These are phyloP conservation scores for Verticillium nonalfalfae DNA, from an alignment of 2,329 filamentous ascomycete species.

Conservation along the genomic window DNA sequence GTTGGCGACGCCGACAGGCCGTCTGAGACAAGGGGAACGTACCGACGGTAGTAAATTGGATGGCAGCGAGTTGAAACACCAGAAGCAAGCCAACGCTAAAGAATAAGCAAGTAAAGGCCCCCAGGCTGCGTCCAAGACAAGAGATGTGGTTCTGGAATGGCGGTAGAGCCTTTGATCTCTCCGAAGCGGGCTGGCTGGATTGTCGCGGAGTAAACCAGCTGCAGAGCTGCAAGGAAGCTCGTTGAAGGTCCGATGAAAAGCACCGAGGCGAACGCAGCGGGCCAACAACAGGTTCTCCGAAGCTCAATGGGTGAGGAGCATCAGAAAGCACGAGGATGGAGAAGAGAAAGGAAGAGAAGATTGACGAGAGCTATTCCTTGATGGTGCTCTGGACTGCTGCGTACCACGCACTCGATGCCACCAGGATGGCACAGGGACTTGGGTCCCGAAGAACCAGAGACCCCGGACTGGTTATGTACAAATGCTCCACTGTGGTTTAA, in stretches of 20 bases:
- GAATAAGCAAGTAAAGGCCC: neutral
- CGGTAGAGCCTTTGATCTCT: neutral
- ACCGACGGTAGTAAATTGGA: constrained; percentile 3
- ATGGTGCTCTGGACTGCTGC: neutral
- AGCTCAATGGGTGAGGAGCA: neutral
- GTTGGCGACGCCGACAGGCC: neutral
- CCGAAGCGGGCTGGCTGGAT: neutral
- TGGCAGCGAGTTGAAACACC: constrained; percentile 3
- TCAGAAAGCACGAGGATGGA: neutral
- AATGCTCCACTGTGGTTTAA: neutral
- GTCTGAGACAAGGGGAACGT: constrained; percentile 5
- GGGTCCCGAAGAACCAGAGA: neutral
- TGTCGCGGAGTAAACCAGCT: neutral
- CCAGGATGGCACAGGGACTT: neutral
- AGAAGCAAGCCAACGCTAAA: neutral
- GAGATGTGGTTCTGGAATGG: neutral
- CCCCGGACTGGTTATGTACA: constrained; percentile 2
- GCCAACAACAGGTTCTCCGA: neutral
- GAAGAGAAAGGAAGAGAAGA: neutral
- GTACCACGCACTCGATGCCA: neutral
- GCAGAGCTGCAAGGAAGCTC: neutral
- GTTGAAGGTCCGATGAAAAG: neutral
- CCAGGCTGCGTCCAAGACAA: neutral
- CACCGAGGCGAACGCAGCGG: neutral
- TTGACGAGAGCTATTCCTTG: neutral